Evolutionary conservation across 805 yeast genomes (phyloP).

Genomic region (Ogataea siamensis): DNA sequence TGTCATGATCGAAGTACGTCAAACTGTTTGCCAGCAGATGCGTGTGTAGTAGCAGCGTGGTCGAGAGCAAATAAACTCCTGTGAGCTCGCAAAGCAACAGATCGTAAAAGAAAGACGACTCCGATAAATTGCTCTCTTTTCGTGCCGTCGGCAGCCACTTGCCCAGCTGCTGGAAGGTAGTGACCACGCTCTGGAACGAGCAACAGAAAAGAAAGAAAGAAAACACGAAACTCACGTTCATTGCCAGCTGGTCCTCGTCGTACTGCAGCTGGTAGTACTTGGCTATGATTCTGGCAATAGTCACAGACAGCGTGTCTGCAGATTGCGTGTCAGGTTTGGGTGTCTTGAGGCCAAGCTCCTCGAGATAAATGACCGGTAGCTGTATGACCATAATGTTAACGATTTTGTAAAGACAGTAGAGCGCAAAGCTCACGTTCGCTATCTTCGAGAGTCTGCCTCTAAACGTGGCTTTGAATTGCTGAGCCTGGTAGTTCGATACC

Average conservation of each 20-base stretch:
- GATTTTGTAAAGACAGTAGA: conserved; percentile 51
- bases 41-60: conserved; percentile 48
- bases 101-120: conserved; percentile 25
- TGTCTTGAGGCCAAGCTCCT: conserved; percentile 12
- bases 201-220: conserved; percentile 60
- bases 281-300: conserved; percentile 41
- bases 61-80: conserved; percentile 51
- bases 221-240: conserved; percentile 48
- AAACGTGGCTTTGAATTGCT: conserved; percentile 11
- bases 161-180: conserved; percentile 54
- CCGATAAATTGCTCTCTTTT: conserved; percentile 1
- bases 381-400: conserved; percentile 41
- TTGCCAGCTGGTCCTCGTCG: conserved; percentile 41
- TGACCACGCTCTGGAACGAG: conserved; percentile 61
- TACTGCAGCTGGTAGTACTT: conserved; percentile 26
- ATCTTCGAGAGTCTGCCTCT: conserved; percentile 15
- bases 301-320: conserved; percentile 48
- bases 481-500: conserved; percentile 12
- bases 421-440: conserved; percentile 32
- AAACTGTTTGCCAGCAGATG: conserved; percentile 44
- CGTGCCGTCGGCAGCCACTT: conserved; percentile 20
- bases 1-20: conserved; percentile 36
- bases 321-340: conserved; percentile 14
- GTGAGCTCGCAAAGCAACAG: conserved; percentile 43
- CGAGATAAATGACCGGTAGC: conserved; percentile 35